These are phyloP conservation scores for Candida vartiovaarae DNA, from an alignment of 805 yeast species.

Conservation along the genomic window DNA sequence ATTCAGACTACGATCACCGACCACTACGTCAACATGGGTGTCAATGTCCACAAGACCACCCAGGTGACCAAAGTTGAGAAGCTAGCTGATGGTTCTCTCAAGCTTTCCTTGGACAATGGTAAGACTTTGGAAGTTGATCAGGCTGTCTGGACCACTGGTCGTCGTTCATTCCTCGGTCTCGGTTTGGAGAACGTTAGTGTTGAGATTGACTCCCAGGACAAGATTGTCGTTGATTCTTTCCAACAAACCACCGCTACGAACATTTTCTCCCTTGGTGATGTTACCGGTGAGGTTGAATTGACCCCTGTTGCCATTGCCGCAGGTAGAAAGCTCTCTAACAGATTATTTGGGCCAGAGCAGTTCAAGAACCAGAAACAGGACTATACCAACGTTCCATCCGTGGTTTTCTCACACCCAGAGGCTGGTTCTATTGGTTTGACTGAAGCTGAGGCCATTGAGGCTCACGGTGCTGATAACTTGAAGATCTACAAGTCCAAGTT, in stretches of 20 bases:
- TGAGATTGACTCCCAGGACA: slow-evolving; percentile 48
- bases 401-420: slow-evolving; percentile 97
- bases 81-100: slow-evolving; percentile 41
- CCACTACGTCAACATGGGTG: slow-evolving; percentile 73
- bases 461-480: slow-evolving; percentile 74
- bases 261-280: slow-evolving; percentile 88
- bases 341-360: slow-evolving; percentile 76
- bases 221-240: slow-evolving; percentile 77
- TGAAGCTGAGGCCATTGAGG: slow-evolving; percentile 66
- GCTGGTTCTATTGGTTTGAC: slow-evolving; percentile 90
- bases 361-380: slow-evolving; percentile 76
- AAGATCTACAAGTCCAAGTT: slow-evolving; percentile 80
- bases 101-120: slow-evolving; percentile 36
- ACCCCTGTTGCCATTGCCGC: slow-evolving; percentile 99
- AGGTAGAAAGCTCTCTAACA: slow-evolving; percentile 87
- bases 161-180: slow-evolving; percentile 67
- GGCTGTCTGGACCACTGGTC: slow-evolving; percentile 91
- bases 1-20: slow-evolving; percentile 77
- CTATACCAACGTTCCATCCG: slow-evolving; percentile 84
- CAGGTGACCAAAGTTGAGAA: slow-evolving; percentile 43
- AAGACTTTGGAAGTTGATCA: slow-evolving; percentile 59
- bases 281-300: slow-evolving; percentile 84
- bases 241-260: slow-evolving; percentile 71
- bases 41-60: slow-evolving; percentile 67
- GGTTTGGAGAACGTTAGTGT: slow-evolving; percentile 76